These are phyloP conservation scores for Aspergillus haitiensis DNA, from an alignment of 495 filamentous ascomycete species.

Conservation along the genomic window DNA sequence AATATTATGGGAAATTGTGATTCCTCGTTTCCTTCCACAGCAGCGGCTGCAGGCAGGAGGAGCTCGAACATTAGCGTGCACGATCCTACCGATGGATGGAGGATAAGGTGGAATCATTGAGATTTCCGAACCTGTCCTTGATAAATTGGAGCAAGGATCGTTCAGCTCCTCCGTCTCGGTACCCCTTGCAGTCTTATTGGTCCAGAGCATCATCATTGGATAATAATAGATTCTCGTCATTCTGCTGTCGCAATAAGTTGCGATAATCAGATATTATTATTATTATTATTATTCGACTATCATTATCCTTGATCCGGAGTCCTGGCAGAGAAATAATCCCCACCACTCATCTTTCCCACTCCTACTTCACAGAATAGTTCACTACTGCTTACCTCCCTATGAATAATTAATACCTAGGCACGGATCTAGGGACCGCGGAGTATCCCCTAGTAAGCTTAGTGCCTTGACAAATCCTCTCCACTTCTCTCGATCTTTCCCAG, in stretches of 20 bases:
- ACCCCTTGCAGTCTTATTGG: conserved; percentile 21
- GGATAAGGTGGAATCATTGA: conserved; percentile 3
- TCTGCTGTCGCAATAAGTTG: neutral
- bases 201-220: conserved; percentile 9
- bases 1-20: conserved; percentile 7
- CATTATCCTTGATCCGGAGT: too few relatives aligned
- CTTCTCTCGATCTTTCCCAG: conserved; percentile 15
- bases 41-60: conserved; percentile 10
- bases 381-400: conserved; percentile 1
- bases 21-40: conserved; percentile 11
- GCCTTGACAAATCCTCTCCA: conserved; percentile 13
- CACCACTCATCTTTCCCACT: neutral
- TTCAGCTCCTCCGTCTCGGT: conserved; percentile 14
- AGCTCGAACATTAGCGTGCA: conserved; percentile 15
- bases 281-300: neutral
- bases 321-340: too few relatives aligned
- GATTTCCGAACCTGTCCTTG: conserved; percentile 6
- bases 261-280: neutral
- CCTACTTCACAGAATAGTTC: neutral
- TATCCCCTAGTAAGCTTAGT: conserved; percentile 9
- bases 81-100: conserved; percentile 14
- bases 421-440: conserved; percentile 11
- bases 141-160: conserved; percentile 18
- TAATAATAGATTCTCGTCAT: conserved; percentile 10
- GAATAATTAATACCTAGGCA: conserved; percentile 5